Evolutionary conservation across 148 eudicot genomes (phyloP), one percentile per base, ranked within the genome.

Genomic region (Diospyros lotus): DNA sequence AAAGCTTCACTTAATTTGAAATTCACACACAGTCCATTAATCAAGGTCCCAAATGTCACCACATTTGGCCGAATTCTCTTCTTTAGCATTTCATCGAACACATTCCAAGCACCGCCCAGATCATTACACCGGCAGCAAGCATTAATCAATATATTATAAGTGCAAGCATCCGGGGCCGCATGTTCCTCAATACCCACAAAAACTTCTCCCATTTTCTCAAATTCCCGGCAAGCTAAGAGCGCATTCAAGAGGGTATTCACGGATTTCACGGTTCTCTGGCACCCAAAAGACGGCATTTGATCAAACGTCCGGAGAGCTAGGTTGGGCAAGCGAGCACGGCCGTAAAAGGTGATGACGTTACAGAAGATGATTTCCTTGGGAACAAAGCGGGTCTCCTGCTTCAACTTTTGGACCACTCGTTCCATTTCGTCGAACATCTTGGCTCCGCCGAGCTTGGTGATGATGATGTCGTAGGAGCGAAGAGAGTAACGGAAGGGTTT

Each of bases 361-460:
- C 98, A 91, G 69, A 89, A 88, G 40, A 93, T 88, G 58, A 91
- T 80, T 70, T 93, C 96, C 5, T 78, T 80, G 0, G 91, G 90
- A 9, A 39, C 42, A 40, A 93, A 77, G 3, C 88, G 87, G 4
- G 84, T 80, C 55, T 90, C 92, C 4, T 71, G 78, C 76, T 87
- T 93, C 56, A 93, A 59, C 67, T 82, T 81, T 9, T 84, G 52
- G 38, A 93, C 69, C 4, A 93, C 73, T 61, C 67, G 50, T 28
- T 89, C 92, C 85, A 93, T 83, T 81, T 93, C 83, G 41, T 76
- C 59, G 73, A 90, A 89, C 88, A 90, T 69, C 77, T 84, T 89
- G 43, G 98, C 96, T 42, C 86, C 81, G 62, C 98, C 98, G 70
- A 93, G 93, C 79, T 90, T 93, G 68, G 88, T 68, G 85, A 93